Evolutionary conservation across 768 basidiomycete species (phyloP), one percentile per base, ranked within the genome.

Genomic region (Tylopilus sp.): DNA sequence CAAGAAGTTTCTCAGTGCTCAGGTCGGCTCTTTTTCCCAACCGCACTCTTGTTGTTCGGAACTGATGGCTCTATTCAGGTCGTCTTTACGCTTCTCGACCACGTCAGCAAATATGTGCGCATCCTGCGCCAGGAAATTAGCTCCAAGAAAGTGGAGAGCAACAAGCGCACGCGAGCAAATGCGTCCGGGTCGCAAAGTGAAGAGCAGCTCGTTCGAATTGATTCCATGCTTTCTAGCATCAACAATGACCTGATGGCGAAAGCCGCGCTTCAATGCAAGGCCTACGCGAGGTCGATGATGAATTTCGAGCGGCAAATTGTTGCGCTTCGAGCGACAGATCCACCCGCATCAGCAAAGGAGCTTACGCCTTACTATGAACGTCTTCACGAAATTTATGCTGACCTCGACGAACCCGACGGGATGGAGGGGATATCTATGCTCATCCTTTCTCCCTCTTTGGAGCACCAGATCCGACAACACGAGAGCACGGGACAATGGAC

Each of bases 401-500:
- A 94, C 52, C 77, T 99, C 8, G 93, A 99, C 67, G 94, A 99
- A 69, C 97, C 97, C 0, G 97, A 99, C 71, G 97, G 97, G 16
- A 99, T 99, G 97, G 95, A 98, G 72, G 97, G 97, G 1, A 80
- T 98, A 29, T 97, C 97, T 0, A 84, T 89, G 7, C 73, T 89
- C 60, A 89, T 98, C 51, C 72, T 98, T 13, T 84, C 89, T 0
- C 97, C 97, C 0, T 90, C 91, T 4, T 70, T 98, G 43, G 92
- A 98, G 59, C 92, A 97, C 69, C 93, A 97, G 69, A 98, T 99
- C 55, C 86, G 97, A 38, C 90, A 98, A 64, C 97, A 99, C 62
- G 97, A 99, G 69, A 95, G 89, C 59, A 96, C 90, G 3, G 97
- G 97, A 1, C 80, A 86, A 38, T 99, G 97, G 97, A 98, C 97